Evolutionary conservation across 1,139 yeast species (phyloP).

Genomic region (Candida labiduridarum): DNA sequence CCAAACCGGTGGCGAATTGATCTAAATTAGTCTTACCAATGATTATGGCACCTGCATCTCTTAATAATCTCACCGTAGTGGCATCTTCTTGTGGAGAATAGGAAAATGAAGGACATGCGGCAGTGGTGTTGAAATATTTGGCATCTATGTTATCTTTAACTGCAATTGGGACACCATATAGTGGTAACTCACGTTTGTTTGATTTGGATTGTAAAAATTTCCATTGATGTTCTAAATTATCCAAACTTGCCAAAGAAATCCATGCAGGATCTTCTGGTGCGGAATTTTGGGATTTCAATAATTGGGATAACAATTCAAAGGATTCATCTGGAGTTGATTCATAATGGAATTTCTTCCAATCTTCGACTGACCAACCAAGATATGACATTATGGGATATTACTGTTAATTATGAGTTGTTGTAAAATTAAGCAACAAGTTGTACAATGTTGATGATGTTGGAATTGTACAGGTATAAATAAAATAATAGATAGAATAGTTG

Average conservation of each 20-base stretch:
- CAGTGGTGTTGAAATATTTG: conserved; percentile 80
- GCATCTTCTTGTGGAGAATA: conserved; percentile 73
- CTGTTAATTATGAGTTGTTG: neutral
- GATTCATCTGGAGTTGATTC: conserved; percentile 67
- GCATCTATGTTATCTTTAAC: conserved; percentile 94
- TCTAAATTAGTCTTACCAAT: conserved; percentile 93
- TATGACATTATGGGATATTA: conserved; percentile 10
- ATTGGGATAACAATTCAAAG: conserved; percentile 44
- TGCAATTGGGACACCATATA: conserved; percentile 94
- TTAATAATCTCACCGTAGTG: conserved; percentile 66
- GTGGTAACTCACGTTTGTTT: conserved; percentile 53
- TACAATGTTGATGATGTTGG: too few relatives aligned
- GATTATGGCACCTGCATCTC: conserved; percentile 85
- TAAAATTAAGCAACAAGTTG: neutral
- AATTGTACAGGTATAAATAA: too few relatives aligned
- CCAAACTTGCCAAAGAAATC: conserved; percentile 73
- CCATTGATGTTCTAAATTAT: conserved; percentile 76
- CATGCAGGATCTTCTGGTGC: conserved; percentile 78
- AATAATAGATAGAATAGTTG: too few relatives aligned
- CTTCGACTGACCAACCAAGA: conserved; percentile 44
- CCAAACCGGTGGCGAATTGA: conserved; percentile 96
- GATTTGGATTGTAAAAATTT: conserved; percentile 64
- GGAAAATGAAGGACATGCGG: conserved; percentile 87
- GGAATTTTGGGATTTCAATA: conserved; percentile 50
- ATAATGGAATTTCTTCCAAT: conserved; percentile 74